Evolutionary conservation across 345 rosid species (phyloP).

Genomic region (Pistacia integerrima): DNA sequence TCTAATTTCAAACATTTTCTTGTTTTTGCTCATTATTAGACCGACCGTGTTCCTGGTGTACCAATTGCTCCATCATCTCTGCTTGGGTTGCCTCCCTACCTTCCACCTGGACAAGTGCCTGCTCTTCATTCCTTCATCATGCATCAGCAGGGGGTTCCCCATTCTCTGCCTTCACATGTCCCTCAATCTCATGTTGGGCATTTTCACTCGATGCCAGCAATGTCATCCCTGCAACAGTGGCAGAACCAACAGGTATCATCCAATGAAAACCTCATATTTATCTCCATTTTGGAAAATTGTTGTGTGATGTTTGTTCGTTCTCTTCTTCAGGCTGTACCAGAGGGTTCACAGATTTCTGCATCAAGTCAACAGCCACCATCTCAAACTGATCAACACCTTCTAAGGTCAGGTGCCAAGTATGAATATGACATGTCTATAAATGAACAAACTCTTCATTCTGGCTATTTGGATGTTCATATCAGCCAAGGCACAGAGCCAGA

Average conservation of each 20-base stretch:
- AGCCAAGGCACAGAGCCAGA: conserved; percentile 51
- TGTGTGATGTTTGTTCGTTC: not conserved
- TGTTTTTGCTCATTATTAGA: conserved; percentile 29
- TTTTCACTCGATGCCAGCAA: conserved; percentile 47
- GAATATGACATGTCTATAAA: conserved; percentile 55
- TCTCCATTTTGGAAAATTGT: not conserved
- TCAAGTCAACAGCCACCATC: conserved; percentile 56
- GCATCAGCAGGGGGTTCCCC: conserved; percentile 77
- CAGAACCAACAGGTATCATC: conserved; percentile 70
- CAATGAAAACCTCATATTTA: conserved; percentile 7
- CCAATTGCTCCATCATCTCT: conserved; percentile 60
- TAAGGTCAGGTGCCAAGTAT: conserved; percentile 53
- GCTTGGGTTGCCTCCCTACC: conserved; percentile 64
- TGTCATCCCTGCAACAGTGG: conserved; percentile 61
- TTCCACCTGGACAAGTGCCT: conserved; percentile 76
- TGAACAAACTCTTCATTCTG: conserved; percentile 58
- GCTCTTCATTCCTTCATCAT: conserved; percentile 75
- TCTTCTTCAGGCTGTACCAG: conserved; percentile 52
- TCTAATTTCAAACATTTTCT: conserved; percentile 1
- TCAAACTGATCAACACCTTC: conserved; percentile 51
- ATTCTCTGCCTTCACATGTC: conserved; percentile 58
- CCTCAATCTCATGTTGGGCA: conserved; percentile 66
- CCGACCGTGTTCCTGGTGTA: conserved; percentile 50
- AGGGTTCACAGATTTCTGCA: conserved; percentile 45
- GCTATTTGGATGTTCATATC: conserved; percentile 51